Conservation (phyloP, 768 basidiomycete genomes). For the Hericium erinaceus region DNA sequence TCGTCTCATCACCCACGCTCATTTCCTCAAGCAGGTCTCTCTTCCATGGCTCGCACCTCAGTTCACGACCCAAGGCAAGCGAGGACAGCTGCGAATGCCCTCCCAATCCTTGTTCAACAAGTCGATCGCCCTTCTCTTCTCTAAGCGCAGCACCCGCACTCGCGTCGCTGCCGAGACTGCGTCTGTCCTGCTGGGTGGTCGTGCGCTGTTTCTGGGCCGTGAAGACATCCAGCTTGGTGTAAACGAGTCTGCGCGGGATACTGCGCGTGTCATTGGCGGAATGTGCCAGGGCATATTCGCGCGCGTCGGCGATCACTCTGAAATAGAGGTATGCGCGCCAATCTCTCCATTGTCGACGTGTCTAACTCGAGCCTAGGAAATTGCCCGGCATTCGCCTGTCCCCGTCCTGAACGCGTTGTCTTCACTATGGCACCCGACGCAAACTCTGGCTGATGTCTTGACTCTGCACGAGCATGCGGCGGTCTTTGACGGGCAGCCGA, state of each 20-base stretch:
- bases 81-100: slow-evolving; percentile 40
- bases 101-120: slow-evolving; percentile 74
- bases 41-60: slow-evolving; percentile 62
- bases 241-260: slow-evolving; percentile 81
- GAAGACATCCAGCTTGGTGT: slow-evolving; percentile 95
- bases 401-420: slow-evolving; percentile 96
- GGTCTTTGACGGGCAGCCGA: slow-evolving; percentile 31
- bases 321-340: slow-evolving; percentile 66
- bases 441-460: slow-evolving; percentile 87
- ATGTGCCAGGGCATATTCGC: slow-evolving; percentile 98
- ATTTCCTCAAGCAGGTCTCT: slow-evolving; percentile 51
- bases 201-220: slow-evolving; percentile 79
- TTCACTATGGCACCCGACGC: slow-evolving; percentile 93
- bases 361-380: slow-evolving; percentile 45
- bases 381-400: slow-evolving; percentile 83
- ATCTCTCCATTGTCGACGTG: not conserved
- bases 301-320: slow-evolving; percentile 84
- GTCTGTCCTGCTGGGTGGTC: slow-evolving; percentile 70
- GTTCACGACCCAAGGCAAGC: slow-evolving; percentile 16
- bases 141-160: slow-evolving; percentile 90
- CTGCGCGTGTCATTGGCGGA: slow-evolving; percentile 79
- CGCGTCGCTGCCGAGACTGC: slow-evolving; percentile 84
- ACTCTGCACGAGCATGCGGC: slow-evolving; percentile 74
- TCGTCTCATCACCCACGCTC: slow-evolving; percentile 54
- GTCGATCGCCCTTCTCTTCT: slow-evolving; percentile 83